phyloP scores from a whole-genome alignment of 164 flowering plant species.

The Chimonanthus praecox region DNA sequence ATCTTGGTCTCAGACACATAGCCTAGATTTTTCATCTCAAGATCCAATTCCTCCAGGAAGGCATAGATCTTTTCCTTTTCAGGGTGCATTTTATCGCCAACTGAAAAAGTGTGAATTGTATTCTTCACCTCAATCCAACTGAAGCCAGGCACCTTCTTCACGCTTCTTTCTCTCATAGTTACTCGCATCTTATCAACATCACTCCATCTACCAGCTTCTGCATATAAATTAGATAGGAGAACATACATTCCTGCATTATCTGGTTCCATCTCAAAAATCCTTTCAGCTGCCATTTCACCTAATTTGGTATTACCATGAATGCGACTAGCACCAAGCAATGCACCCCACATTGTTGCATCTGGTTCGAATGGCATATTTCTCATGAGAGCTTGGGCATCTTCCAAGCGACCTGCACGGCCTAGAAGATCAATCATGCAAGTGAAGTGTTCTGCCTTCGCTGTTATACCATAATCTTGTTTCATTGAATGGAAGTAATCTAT shows the following conservation, averaged over 20 bases:
- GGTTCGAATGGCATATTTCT: constrained; percentile 71
- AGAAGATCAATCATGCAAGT: constrained; percentile 94
- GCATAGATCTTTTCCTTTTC: constrained; percentile 61
- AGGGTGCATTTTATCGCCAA: constrained; percentile 68
- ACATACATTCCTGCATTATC: constrained; percentile 91
- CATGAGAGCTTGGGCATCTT: constrained; percentile 72
- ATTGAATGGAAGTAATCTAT: constrained; percentile 60
- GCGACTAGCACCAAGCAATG: constrained; percentile 87
- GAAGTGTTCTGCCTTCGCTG: constrained; percentile 60
- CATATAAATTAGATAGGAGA: constrained; percentile 87
- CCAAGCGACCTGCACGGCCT: constrained; percentile 87
- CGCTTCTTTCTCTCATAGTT: constrained; percentile 74
- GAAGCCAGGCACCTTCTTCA: constrained; percentile 68
- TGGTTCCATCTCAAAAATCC: constrained; percentile 76
- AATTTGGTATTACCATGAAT: constrained; percentile 74
- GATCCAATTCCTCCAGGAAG: constrained; percentile 65
- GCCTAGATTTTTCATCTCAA: constrained; percentile 55
- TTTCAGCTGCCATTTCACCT: constrained; percentile 82
- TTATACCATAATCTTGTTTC: constrained; percentile 57
- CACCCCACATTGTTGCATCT: constrained; percentile 94
- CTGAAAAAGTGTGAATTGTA: constrained; percentile 67
- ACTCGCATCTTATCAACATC: constrained; percentile 67
- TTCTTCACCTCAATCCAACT: constrained; percentile 87
- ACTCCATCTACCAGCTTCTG: constrained; percentile 75
- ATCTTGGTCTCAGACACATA: constrained; percentile 59